These are phyloP conservation scores for Saksenaea vasiformis DNA, from an alignment of 371 early-diverging fungal genomes.

Conservation along the genomic window DNA sequence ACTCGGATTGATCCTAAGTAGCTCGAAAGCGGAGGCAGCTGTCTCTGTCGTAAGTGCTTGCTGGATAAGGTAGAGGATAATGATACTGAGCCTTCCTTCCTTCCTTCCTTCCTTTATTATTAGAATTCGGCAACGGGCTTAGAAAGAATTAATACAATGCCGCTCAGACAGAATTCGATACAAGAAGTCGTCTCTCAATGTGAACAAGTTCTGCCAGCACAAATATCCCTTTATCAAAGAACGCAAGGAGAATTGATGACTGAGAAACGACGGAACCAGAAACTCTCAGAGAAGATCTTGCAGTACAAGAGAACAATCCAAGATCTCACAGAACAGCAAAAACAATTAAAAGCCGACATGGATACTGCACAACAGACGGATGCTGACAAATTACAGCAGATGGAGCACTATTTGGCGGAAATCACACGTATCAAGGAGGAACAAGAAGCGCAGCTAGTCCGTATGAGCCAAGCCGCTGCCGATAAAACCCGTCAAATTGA, in stretches of 20 bases:
- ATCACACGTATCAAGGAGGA: too few relatives aligned
- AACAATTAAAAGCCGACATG: not conserved
- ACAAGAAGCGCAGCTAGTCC: too few relatives aligned
- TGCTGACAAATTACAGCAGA: too few relatives aligned
- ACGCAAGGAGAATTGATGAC: slow-evolving; percentile 10
- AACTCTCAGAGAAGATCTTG: slow-evolving; percentile 5
- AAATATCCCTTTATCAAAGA: slow-evolving; percentile 17
- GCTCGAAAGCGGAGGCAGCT: slow-evolving; percentile 24
- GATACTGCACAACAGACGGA: too few relatives aligned
- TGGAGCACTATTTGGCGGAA: too few relatives aligned
- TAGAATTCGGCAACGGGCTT: slow-evolving; percentile 5
- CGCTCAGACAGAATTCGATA: slow-evolving; percentile 22
- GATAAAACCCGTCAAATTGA: not conserved
- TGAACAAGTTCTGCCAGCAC: slow-evolving; percentile 31
- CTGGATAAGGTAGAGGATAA: not conserved
- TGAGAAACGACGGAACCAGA: not conserved
- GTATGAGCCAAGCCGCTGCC: not conserved
- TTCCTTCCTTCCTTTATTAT: not conserved
- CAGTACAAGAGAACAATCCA: not conserved
- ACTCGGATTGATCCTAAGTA: slow-evolving; percentile 36
- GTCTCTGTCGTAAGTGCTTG: slow-evolving; percentile 4
- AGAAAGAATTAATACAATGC: slow-evolving; percentile 10
- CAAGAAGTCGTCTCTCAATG: slow-evolving; percentile 38
- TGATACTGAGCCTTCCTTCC: not conserved
- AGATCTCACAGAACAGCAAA: not conserved